Evolutionary conservation across 1,284 basidiomycete species (phyloP).

Genomic region (Nidula niveotomentosa): DNA sequence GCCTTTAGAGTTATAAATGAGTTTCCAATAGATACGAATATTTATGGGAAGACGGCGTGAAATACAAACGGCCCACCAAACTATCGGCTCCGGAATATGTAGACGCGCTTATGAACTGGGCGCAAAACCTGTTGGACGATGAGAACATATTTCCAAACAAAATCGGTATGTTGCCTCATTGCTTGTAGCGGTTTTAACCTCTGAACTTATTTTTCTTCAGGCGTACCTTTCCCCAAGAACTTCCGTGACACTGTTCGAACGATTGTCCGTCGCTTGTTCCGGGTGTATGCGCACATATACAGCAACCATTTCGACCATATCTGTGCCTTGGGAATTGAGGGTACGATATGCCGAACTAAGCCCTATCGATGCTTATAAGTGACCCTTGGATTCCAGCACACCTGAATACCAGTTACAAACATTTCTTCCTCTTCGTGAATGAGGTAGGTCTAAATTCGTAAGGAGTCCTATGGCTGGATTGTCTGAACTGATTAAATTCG

Average conservation of each 20-base stretch:
- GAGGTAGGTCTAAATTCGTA: constrained; percentile 57
- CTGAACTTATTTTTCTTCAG: constrained; percentile 34
- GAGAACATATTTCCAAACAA: constrained; percentile 93
- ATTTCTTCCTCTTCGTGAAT: constrained; percentile 96
- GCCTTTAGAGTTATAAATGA: background rate
- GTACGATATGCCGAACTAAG: constrained; percentile 36
- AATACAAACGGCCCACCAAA: constrained; percentile 92
- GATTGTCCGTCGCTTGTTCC: constrained; percentile 90
- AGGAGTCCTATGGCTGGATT: background rate
- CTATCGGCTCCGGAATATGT: constrained; percentile 96
- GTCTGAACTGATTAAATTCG: background rate
- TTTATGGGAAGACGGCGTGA: constrained; percentile 96
- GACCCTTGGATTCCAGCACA: constrained; percentile 62
- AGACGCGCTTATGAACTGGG: constrained; percentile 99
- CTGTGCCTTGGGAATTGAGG: constrained; percentile 97
- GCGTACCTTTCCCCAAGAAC: constrained; percentile 89
- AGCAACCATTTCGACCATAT: constrained; percentile 99
- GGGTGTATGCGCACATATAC: constrained; percentile 98
- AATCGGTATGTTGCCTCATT: constrained; percentile 61
- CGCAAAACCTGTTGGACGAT: constrained; percentile 91
- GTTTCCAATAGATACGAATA: constrained; percentile 81
- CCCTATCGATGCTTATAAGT: background rate
- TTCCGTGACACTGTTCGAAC: constrained; percentile 93
- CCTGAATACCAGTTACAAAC: constrained; percentile 97
- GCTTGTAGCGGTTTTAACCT: background rate